Base-by-base conservation (phyloP, 352 stramenopile genomes). In the Heterotrichella gracilis region DNA sequence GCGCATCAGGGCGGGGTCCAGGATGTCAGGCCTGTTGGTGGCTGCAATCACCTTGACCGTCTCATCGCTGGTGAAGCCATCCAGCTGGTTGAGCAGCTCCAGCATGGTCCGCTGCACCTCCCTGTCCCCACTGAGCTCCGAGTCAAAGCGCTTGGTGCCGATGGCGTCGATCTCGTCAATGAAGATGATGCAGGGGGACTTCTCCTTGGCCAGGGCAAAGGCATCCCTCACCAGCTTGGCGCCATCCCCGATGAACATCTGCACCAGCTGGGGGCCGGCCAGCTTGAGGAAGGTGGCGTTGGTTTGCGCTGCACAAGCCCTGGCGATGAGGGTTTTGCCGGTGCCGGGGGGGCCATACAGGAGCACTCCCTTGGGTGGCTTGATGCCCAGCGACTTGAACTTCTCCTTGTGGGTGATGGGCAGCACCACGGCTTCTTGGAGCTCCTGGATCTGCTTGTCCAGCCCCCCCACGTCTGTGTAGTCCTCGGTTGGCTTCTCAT, bases 131-230 rank as follows among this genome's bases (percentile, higher is more conserved):
- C 75, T 86, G 95, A 68, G 19, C 76, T 79, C 75, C 53, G 74
- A 71, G 68, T 75, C 73, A 70, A 79, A 80, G 64, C 90, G 85
- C 78, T 97, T 98, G 13, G 89, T 94, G 70, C 89, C 91, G 78
- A 97, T 96, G 3, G 90, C 91, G 82, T 98, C 91, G 73, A 98
- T 70, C 80, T 98, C 91, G 75, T 98, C 91, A 79, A 98, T 98
- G 78, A 98, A 98, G 71, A 98, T 94, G 76, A 98, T 98, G 23
- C 89, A 90, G 70, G 92, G 84, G 71, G 85, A 84, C 70, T 93
- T 93, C 70, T 93, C 85, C 74, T 89, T 90, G 21, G 85, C 85
- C 66, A 93, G 72, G 70, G 96, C 89, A 76, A 98, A 98, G 0
- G 90, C 90, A 77, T 98, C 92, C 66, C 92, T 82, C 72, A 98